These are phyloP conservation scores for Aspergillus funiculosus DNA, from an alignment of 495 filamentous ascomycete genomes.

Conservation along the genomic window DNA sequence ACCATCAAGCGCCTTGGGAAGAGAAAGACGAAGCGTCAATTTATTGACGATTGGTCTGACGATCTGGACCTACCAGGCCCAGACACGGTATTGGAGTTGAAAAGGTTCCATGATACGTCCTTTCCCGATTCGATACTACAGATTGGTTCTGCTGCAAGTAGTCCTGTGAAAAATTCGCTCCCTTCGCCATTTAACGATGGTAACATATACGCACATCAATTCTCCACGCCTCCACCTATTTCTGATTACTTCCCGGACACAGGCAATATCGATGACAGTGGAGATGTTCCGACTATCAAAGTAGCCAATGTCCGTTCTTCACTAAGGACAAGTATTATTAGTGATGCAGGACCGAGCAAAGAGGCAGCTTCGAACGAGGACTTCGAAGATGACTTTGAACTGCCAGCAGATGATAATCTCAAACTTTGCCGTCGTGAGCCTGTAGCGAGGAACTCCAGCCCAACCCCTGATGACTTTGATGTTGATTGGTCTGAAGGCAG, in stretches of 20 bases:
- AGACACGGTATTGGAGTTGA: conserved; percentile 57
- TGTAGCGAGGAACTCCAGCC: conserved; percentile 51
- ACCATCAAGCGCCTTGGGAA: conserved; percentile 89
- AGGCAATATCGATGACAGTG: conserved; percentile 55
- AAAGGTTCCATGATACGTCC: conserved; percentile 48
- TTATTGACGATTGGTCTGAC: conserved; percentile 85
- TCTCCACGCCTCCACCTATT: conserved; percentile 22
- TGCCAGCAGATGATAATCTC: conserved; percentile 56
- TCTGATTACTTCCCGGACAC: conserved; percentile 60
- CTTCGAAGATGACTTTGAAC: conserved; percentile 73
- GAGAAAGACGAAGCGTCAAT: conserved; percentile 67
- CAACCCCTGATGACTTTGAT: conserved; percentile 68
- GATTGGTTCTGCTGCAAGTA: conserved; percentile 46
- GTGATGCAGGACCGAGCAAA: conserved; percentile 19
- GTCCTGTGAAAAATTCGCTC: conserved; percentile 32
- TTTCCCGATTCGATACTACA: conserved; percentile 67
- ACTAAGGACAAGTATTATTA: conserved; percentile 37
- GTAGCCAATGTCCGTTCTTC: conserved; percentile 52
- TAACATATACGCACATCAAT: conserved; percentile 23
- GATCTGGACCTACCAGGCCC: conserved; percentile 75
- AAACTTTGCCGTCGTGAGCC: conserved; percentile 56
- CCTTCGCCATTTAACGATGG: conserved; percentile 29
- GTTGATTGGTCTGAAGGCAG: conserved; percentile 87
- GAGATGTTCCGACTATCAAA: conserved; percentile 65
- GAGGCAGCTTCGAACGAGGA: conserved; percentile 50